phyloP scores from a whole-genome alignment of 352 stramenopile species.

The Globisporangium solare region DNA sequence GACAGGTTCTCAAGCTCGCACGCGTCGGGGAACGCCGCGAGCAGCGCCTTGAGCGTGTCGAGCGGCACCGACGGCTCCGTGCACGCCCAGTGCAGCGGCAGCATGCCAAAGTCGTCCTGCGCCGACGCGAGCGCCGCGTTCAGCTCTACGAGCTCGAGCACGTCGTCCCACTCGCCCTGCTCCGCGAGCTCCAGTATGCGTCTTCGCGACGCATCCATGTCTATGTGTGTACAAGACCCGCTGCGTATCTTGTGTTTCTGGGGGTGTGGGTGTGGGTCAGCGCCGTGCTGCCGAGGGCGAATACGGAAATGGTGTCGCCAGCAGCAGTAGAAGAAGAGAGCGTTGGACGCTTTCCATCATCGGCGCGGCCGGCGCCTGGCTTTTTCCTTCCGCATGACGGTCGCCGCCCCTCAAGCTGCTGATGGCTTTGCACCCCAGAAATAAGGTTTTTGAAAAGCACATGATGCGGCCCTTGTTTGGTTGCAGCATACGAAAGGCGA shows the following conservation, averaged over 20 bases:
- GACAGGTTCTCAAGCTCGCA: conserved; percentile 69
- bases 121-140: conserved; percentile 44
- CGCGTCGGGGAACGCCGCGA: conserved; percentile 46
- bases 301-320: not conserved
- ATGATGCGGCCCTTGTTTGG: no score
- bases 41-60: conserved; percentile 37
- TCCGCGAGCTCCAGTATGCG: conserved; percentile 55
- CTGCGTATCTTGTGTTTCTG: conserved; percentile 6
- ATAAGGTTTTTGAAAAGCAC: not conserved
- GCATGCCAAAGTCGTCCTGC: conserved; percentile 80
- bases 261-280: not conserved
- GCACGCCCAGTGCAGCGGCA: conserved; percentile 80
- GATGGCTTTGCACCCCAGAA: conserved; percentile 1
- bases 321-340: conserved; percentile 26
- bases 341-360: not conserved
- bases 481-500: not conserved
- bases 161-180: conserved; percentile 60
- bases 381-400: not conserved
- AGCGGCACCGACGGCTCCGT: conserved; percentile 54
- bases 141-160: conserved; percentile 34
- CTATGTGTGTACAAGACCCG: conserved; percentile 1
- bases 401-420: not conserved
- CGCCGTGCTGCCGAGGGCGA: not conserved
- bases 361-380: not conserved
- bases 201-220: conserved; percentile 37